Conservation (phyloP, 441 rosid genomes). For the Hura crepitans region DNA sequence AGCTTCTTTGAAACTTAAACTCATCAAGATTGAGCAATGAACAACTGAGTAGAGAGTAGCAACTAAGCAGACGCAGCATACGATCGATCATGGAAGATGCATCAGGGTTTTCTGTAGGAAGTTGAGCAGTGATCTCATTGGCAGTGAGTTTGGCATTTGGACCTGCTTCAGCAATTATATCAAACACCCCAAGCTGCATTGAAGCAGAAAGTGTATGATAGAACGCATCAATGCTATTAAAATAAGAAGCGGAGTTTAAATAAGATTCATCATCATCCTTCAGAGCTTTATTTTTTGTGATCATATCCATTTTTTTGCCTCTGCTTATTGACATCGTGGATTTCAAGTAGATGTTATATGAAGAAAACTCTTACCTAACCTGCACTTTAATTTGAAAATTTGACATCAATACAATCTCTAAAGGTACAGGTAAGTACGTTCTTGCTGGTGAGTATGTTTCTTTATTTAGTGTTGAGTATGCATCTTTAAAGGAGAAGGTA, state of each 20-base stretch:
- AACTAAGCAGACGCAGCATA: constrained; percentile 53
- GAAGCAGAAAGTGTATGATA: constrained; percentile 4
- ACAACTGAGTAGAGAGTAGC: constrained; percentile 48
- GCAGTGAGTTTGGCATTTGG: constrained; percentile 41
- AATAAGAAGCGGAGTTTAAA: not conserved
- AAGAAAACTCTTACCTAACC: no score
- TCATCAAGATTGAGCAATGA: constrained; percentile 31
- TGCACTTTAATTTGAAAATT: no score
- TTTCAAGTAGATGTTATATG: no score
- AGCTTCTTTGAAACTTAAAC: constrained; percentile 45
- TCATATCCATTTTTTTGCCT: no score
- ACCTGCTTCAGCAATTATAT: constrained; percentile 54
- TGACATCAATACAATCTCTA: no score
- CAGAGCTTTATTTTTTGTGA: not conserved
- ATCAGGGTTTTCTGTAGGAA: constrained; percentile 46
- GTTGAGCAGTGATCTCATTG: constrained; percentile 42
- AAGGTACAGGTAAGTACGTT: no score
- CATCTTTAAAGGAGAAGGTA: no score
- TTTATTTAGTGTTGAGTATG: no score
- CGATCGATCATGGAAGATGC: constrained; percentile 61
- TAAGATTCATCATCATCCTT: not conserved
- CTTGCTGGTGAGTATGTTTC: no score
- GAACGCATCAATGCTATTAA: not conserved
- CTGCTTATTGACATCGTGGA: no score
- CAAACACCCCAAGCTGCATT: constrained; percentile 57